These are phyloP conservation scores for Fusarium graminum DNA, from an alignment of 2,329 filamentous ascomycete species.

Conservation along the genomic window DNA sequence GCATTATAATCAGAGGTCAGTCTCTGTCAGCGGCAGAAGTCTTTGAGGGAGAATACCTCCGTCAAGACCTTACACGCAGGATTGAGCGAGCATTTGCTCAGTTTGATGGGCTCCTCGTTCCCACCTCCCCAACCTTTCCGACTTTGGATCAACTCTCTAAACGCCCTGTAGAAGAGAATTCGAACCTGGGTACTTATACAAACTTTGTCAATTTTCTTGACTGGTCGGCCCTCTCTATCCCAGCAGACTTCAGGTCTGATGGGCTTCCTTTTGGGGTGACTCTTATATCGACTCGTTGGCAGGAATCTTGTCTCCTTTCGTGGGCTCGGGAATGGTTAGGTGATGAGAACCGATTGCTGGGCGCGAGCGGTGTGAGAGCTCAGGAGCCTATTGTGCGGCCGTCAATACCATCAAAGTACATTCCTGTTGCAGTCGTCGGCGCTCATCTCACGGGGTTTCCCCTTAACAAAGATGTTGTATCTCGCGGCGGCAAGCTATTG, in stretches of 20 bases:
- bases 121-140: slow-evolving; percentile 66
- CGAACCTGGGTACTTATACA: slow-evolving; percentile 67
- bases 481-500: slow-evolving; percentile 48
- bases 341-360: slow-evolving; percentile 40
- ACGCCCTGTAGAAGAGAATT: slow-evolving; percentile 68
- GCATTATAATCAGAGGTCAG: slow-evolving; percentile 56
- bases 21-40: slow-evolving; percentile 61
- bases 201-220: slow-evolving; percentile 73
- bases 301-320: slow-evolving; percentile 50
- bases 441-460: slow-evolving; percentile 54
- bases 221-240: slow-evolving; percentile 66
- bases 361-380: slow-evolving; percentile 46
- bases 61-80: slow-evolving; percentile 56
- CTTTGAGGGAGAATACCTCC: slow-evolving; percentile 57
- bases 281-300: slow-evolving; percentile 54
- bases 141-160: slow-evolving; percentile 64
- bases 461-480: slow-evolving; percentile 53
- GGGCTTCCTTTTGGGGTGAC: slow-evolving; percentile 57
- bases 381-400: slow-evolving; percentile 5
- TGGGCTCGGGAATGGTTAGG: slow-evolving; percentile 51
- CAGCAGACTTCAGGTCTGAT: slow-evolving; percentile 59
- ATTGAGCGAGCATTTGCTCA: slow-evolving; percentile 56
- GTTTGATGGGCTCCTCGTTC: slow-evolving; percentile 67
- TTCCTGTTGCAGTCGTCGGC: slow-evolving; percentile 53
- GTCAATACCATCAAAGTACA: background rate